Conservation (phyloP, 257 asterid species). For the Petrea volubilis region DNA sequence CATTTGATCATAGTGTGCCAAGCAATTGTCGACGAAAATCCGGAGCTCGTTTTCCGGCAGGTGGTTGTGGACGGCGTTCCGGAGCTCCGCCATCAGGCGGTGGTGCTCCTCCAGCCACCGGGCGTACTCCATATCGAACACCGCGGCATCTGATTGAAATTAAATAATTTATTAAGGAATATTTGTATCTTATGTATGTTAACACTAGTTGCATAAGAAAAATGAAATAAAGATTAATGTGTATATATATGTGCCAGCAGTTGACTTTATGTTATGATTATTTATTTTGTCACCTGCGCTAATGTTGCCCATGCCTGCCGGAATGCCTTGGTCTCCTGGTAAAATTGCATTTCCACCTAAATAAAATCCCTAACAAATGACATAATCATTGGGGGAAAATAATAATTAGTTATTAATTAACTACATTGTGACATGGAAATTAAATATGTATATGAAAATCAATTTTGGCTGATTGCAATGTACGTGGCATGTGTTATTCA, state of each 20-base stretch:
- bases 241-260: neutral
- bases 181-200: neutral
- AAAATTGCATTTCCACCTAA: constrained; percentile 57
- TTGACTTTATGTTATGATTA: constrained; percentile 3
- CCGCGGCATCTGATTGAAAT: constrained; percentile 45
- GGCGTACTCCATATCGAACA: constrained; percentile 75
- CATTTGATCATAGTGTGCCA: constrained; percentile 65
- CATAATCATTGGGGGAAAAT: neutral
- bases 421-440: neutral
- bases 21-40: constrained; percentile 50
- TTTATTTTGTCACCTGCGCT: constrained; percentile 48
- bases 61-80: constrained; percentile 62
- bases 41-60: constrained; percentile 72
- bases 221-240: neutral
- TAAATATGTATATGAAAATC: too few species aligned
- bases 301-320: constrained; percentile 46
- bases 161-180: too few species aligned
- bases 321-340: constrained; percentile 66
- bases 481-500: too few species aligned
- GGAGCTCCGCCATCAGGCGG: constrained; percentile 66
- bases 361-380: constrained; percentile 54
- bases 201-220: neutral
- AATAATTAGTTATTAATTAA: neutral
- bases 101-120: constrained; percentile 91
- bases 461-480: too few species aligned